phyloP scores from a whole-genome alignment of 306 rosid genomes.

The Inga laurina region DNA sequence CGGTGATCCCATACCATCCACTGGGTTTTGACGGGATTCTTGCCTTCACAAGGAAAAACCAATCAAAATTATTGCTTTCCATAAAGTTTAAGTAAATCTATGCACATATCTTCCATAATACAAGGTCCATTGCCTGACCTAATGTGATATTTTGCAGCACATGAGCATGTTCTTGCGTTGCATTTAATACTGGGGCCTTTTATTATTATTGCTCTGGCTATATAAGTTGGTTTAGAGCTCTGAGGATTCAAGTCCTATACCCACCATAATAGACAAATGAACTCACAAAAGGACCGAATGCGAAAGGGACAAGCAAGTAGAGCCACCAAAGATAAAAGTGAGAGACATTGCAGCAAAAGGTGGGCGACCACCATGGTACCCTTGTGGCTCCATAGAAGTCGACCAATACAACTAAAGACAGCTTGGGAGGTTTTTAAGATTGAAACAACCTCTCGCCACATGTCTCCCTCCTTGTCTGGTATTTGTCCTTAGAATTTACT shows the following conservation, averaged over 20 bases:
- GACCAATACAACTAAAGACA: constrained; percentile 25
- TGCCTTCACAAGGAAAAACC: background rate
- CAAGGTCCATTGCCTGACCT: constrained; percentile 14
- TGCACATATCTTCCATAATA: background rate
- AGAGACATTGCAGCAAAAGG: constrained; percentile 35
- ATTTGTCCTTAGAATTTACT: constrained; percentile 1
- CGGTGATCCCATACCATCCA: background rate
- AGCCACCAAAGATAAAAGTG: constrained; percentile 26
- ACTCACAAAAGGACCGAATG: background rate
- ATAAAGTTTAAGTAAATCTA: background rate
- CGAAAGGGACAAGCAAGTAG: constrained; percentile 3
- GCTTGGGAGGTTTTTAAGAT: constrained; percentile 11
- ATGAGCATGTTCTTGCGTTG: constrained; percentile 16
- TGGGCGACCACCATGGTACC: constrained; percentile 40
- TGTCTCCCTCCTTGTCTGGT: constrained; percentile 19
- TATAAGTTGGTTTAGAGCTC: background rate
- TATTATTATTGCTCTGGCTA: background rate
- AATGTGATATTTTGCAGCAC: constrained; percentile 30
- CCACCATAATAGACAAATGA: constrained; percentile 30
- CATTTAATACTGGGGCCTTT: constrained; percentile 32
- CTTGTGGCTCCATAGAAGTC: constrained; percentile 33
- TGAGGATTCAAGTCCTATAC: constrained; percentile 25
- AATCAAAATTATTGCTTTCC: background rate
- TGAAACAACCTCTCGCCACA: constrained; percentile 23
- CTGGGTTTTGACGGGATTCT: constrained; percentile 34